phyloP scores from a whole-genome alignment of 2,329 filamentous ascomycete genomes.

The Dendryphion nanum region DNA sequence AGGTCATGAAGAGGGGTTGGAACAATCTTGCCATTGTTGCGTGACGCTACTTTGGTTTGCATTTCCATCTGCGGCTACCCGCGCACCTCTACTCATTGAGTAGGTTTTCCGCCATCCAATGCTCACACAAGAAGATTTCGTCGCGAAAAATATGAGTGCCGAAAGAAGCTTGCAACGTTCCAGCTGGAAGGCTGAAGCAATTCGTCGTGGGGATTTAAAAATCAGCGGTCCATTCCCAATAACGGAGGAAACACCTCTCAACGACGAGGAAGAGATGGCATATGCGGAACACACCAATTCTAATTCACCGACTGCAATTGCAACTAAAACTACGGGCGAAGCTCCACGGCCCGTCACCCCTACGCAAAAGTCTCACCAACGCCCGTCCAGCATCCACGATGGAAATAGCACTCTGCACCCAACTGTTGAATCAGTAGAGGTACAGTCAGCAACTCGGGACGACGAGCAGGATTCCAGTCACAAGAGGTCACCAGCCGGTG shows the following conservation, averaged over 20 bases:
- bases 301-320: no score
- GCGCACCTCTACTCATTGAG: constrained; percentile 7
- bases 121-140: constrained; percentile 31
- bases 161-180: constrained; percentile 28
- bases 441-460: no score
- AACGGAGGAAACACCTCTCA: constrained; percentile 34
- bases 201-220: constrained; percentile 37
- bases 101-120: constrained; percentile 18
- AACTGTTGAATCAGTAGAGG: no score
- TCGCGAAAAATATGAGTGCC: constrained; percentile 30
- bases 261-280: constrained; percentile 33
- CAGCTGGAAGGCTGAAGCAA: constrained; percentile 41
- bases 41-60: constrained; percentile 19
- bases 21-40: constrained; percentile 15
- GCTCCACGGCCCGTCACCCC: no score
- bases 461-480: constrained; percentile 14
- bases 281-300: constrained; percentile 28
- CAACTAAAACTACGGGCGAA: no score
- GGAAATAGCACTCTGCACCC: no score
- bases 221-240: constrained; percentile 41
- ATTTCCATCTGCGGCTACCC: constrained; percentile 13
- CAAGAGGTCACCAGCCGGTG: constrained; percentile 18
- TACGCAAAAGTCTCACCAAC: no score
- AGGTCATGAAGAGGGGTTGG: constrained; percentile 14
- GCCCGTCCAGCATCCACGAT: no score